Evolutionary conservation across 106 monocot species (phyloP).

Genomic region (Allium fistulosum): DNA sequence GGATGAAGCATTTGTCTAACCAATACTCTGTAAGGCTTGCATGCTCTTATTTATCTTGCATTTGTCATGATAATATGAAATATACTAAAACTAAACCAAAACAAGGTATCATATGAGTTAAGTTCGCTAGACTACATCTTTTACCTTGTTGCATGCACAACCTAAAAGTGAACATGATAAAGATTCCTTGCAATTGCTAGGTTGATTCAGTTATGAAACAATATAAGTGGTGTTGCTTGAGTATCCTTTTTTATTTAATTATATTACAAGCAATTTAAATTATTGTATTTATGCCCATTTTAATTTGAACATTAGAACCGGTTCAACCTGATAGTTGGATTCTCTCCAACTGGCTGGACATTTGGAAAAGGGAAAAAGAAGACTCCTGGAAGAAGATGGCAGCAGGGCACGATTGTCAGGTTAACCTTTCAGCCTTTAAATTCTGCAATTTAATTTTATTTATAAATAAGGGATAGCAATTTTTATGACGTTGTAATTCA

Average conservation of each 20-base stretch:
- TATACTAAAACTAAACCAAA: too few species aligned
- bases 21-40: constrained; percentile 65
- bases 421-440: constrained; percentile 7
- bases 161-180: too few species aligned
- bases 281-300: background rate
- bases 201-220: too few species aligned
- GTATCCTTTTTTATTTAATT: too few species aligned
- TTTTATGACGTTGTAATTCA: background rate
- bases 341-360: constrained; percentile 97
- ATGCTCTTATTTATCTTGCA: background rate
- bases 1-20: constrained; percentile 77
- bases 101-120: too few species aligned
- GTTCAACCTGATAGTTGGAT: constrained; percentile 87
- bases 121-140: too few species aligned
- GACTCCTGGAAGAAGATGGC: constrained; percentile 75
- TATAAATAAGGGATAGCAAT: background rate
- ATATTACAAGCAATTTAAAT: too few species aligned
- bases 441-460: background rate
- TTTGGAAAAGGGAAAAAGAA: constrained; percentile 88
- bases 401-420: constrained; percentile 95
- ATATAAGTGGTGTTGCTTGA: too few species aligned
- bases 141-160: too few species aligned
- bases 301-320: constrained; percentile 30
- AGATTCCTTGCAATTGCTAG: too few species aligned
- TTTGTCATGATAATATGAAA: too few species aligned